phyloP scores from a whole-genome alignment of 768 basidiomycete species.

The Leccinum sublutescens region DNA sequence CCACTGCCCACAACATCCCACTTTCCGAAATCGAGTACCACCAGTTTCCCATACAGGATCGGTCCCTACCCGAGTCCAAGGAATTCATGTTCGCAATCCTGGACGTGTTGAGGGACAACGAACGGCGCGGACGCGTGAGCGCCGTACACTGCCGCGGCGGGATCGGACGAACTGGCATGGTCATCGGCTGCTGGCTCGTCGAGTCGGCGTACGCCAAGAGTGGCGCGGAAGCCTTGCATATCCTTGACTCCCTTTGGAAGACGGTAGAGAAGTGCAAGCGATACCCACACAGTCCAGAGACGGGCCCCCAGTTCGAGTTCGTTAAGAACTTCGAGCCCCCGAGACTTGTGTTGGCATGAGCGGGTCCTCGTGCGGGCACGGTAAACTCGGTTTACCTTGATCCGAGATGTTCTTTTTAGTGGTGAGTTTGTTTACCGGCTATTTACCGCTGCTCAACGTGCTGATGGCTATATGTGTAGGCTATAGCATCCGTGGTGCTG shows the following conservation, averaged over 20 bases:
- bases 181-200: conserved; percentile 75
- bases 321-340: conserved; percentile 54
- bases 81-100: conserved; percentile 61
- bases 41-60: conserved; percentile 75
- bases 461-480: background rate
- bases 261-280: conserved; percentile 74
- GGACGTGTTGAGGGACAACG: conserved; percentile 58
- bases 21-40: conserved; percentile 63
- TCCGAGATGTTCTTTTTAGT: background rate
- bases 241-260: conserved; percentile 70
- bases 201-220: conserved; percentile 59
- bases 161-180: conserved; percentile 64
- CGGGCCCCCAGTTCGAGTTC: conserved; percentile 75
- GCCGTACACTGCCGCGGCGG: conserved; percentile 82
- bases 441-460: background rate
- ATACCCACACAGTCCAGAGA: conserved; percentile 77
- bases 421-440: conserved; percentile 3
- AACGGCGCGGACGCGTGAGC: conserved; percentile 53
- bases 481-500: conserved; percentile 2
- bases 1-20: conserved; percentile 55
- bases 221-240: conserved; percentile 61
- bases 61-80: conserved; percentile 58
- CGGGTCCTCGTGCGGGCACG: background rate
- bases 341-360: conserved; percentile 19
- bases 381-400: background rate